Evolutionary conservation across 2,329 filamentous ascomycete genomes (phyloP), one percentile per base, ranked within the genome.

Genomic region (Leptographium radiaticola): DNA sequence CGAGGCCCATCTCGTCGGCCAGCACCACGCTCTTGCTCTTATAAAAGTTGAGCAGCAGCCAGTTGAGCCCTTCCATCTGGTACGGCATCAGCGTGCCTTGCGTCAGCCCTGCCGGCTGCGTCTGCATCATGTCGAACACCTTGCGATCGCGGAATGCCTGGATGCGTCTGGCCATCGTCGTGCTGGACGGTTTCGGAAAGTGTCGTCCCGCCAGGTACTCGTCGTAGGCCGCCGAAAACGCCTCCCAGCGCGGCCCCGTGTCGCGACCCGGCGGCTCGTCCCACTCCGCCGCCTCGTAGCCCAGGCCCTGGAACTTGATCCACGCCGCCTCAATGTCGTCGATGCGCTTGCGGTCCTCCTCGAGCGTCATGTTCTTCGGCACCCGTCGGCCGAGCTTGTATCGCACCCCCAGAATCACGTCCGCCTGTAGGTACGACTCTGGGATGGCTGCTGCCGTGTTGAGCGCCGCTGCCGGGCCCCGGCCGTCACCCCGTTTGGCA

Each of bases 1-100:
- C 93, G 2, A 98, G 79, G 43, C 93, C 93, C 93, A 98, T 98
- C 65, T 98, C 93, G 64, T 98, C 93, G 0, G 93, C 93, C 8
- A 97, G 77, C 55, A 97, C 91, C 33, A 89, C 86, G 62, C 93
- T 97, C 63, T 87, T 83, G 60, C 83, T 76, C 51, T 79, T 75
- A 62, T 89, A 86, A 74, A 88, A 97, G 64, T 93, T 93, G 66
- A 87, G 90, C 56, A 95, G 84, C 2, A 98, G 78, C 90, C 93
- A 98, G 62, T 97, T 96, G 51, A 96, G 73, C 20, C 93, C 93
- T 56, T 96, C 87, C 46, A 94, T 71, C 65, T 98, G 93, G 63
- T 98, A 97, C 38, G 82, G 80, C 90, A 97, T 97, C 55, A 97
- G 73, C 39, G 58, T 53, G 30, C 90, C 89, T 39, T 87, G 83